Evolutionary conservation across 1,284 basidiomycete species (phyloP), one percentile per base, ranked within the genome.

Genomic region (Heterobasidion irregulare): DNA sequence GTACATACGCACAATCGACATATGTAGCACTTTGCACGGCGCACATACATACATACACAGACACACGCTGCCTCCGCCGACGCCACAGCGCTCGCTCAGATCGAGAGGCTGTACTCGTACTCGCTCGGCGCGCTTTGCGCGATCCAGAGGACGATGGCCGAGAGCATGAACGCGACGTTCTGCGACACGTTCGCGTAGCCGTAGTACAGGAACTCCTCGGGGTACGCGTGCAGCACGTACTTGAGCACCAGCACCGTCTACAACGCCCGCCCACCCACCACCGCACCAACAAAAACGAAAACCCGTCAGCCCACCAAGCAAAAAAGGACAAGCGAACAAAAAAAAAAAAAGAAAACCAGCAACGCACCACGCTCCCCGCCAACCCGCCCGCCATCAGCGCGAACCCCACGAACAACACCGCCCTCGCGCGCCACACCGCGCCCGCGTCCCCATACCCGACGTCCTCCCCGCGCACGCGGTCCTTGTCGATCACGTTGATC

Each of bases 351-450:
- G 12, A 12, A 56, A n/a, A 43, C 26, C 26, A 26, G 26, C 19
- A 3, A 83, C 91, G 65, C 65, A 94, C 92, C 64, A 96, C 81
- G 66, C 92, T 94, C 48, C 95, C 95, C 10, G 95, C 95, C 53
- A 98, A 71, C 1, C 95, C 96, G 32, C 95, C 95, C 0, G 95
- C 95, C 92, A 98, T 93, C 53, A 98, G 72, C 0, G 96, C 94
- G 66, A 99, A 98, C 0, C 96, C 96, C 59, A 98, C 82, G 72
- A 99, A 99, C 62, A 98, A 72, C 63, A 96, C 84, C 58, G 96
- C 72, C 38, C 94, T 75, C 2, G 95, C 94, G 58, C 92, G 79
- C 91, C 93, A 96, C 15, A 95, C 92, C 1, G 92, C 89, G 6
- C 84, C 75, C 0, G 87, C 76, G 62, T 93, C 92, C 4, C 87